Conservation (phyloP, 2,329 filamentous ascomycete species). For the Metarhizium anisopliae region DNA sequence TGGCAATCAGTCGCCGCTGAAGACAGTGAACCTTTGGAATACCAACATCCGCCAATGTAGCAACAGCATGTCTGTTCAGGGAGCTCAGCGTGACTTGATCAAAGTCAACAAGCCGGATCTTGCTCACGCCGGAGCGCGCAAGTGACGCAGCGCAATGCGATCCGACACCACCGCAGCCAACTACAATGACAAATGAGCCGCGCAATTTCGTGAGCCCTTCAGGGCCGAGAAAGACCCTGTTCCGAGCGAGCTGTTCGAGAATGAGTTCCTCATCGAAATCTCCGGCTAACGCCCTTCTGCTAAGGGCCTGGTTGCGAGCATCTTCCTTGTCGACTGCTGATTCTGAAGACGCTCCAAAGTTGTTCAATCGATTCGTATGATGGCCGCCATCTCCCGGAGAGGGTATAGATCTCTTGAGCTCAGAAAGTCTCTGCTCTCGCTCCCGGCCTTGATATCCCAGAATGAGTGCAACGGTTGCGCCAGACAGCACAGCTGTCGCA, state of each 20-base stretch:
- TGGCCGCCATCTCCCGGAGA: slow-evolving; percentile 11
- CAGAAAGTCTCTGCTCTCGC: slow-evolving; percentile 41
- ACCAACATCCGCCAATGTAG: slow-evolving; percentile 87
- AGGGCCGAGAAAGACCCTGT: slow-evolving; percentile 81
- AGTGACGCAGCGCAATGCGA: slow-evolving; percentile 84
- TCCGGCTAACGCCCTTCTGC: slow-evolving; percentile 50
- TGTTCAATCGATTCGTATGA: slow-evolving; percentile 38
- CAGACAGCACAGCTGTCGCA: slow-evolving; percentile 60
- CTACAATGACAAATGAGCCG: slow-evolving; percentile 74
- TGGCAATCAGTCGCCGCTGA: slow-evolving; percentile 68
- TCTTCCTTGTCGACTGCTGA: slow-evolving; percentile 49
- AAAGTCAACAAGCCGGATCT: slow-evolving; percentile 85
- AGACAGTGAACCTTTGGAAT: slow-evolving; percentile 86
- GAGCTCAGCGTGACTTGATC: slow-evolving; percentile 95
- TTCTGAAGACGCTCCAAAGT: slow-evolving; percentile 45
- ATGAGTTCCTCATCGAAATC: slow-evolving; percentile 73
- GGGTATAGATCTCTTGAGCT: slow-evolving; percentile 54
- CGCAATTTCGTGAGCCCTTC: slow-evolving; percentile 74
- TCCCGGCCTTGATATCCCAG: slow-evolving; percentile 54
- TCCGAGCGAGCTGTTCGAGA: slow-evolving; percentile 87
- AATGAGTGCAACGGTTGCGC: slow-evolving; percentile 51
- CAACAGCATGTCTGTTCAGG: slow-evolving; percentile 90
- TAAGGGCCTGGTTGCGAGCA: slow-evolving; percentile 47
- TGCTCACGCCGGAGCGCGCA: slow-evolving; percentile 80
- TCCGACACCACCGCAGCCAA: slow-evolving; percentile 90